Base-by-base conservation (phyloP, 306 rosid genomes). In the peach (Prunus persica) region DNA sequence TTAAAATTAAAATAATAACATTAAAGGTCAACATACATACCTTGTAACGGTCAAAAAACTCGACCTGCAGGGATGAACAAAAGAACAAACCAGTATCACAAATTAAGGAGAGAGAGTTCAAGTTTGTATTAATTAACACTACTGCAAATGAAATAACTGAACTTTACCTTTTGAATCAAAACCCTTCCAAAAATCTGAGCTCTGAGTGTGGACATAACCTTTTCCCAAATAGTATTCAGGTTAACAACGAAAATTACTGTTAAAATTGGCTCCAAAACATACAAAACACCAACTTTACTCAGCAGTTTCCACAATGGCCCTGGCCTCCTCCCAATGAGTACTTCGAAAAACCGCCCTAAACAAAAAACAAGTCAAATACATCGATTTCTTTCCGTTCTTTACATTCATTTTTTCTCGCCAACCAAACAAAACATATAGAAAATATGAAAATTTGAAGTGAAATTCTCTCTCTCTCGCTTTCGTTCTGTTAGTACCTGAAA, bases 31-130 rank as follows among this genome's bases (percentile, higher is more conserved):
- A 72, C 30, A 50, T 46, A 5, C 86, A 77, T 82, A 90, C 99
- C 99, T 92, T 95, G 87, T 89, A 92, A 76, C 87, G 85, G 86
- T 95, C 99, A 79, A 90, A 95, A 84, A 95, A 92, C 68, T 95
- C 99, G 64, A 84, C 91, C 99, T 95, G 93, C 88, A 81, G 30
- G 65, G 54, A 56, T 22, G 5, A 72, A 57, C 18, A 56, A 77
- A 69, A 63, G 49, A 60, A 70, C 8, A 52, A 70, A 71, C 55
- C 32, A 46, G 3, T 8, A 74, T 43, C 38, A 75, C n/a, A 38
- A 0, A 58, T 10, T 34, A 34, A 6, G 43, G 9, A 20, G 3
- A 28, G 25, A 50, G 4, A 10, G 14, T n/a, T 11, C 45, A 16
- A 49, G 19, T 19, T 27, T n/a, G 32, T 30, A 30, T n/a, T 2